Conservation (phyloP, 768 basidiomycete species). For the Termitomyces sp. region DNA sequence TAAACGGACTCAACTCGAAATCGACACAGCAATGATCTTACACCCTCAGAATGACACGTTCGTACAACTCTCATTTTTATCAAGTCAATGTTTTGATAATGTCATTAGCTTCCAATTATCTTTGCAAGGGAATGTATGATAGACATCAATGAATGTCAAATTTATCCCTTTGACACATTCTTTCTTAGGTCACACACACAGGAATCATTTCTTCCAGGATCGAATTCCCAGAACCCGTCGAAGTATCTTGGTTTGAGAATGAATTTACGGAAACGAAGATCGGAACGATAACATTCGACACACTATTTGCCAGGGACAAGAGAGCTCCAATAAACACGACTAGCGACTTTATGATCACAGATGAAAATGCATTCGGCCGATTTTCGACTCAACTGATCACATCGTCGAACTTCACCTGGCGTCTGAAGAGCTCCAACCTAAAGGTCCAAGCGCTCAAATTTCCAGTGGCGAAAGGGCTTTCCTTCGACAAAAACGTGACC, state of each 20-base stretch:
- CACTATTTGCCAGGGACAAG: constrained; percentile 45
- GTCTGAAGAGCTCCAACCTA: constrained; percentile 48
- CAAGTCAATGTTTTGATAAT: neutral
- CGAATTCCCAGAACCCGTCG: constrained; percentile 49
- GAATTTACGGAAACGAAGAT: constrained; percentile 40
- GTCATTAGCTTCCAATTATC: constrained; percentile 41
- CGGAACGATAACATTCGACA: constrained; percentile 46
- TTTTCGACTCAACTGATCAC: constrained; percentile 66
- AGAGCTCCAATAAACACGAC: constrained; percentile 59
- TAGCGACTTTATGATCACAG: constrained; percentile 48
- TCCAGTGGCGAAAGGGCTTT: constrained; percentile 58
- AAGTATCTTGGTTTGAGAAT: constrained; percentile 52
- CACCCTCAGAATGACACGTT: constrained; percentile 53
- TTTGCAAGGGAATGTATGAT: constrained; percentile 47
- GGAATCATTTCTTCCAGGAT: constrained; percentile 62
- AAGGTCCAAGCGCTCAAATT: constrained; percentile 63
- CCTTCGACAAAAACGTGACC: constrained; percentile 54
- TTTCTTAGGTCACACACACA: constrained; percentile 52
- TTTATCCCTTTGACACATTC: neutral
- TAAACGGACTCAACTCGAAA: constrained; percentile 45
- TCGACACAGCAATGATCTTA: constrained; percentile 46
- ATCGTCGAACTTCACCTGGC: constrained; percentile 62
- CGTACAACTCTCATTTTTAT: constrained; percentile 16
- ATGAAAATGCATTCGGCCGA: constrained; percentile 52
- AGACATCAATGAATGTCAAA: neutral